These are phyloP conservation scores for Mycena filopes DNA, from an alignment of 768 basidiomycete genomes.

Conservation along the genomic window DNA sequence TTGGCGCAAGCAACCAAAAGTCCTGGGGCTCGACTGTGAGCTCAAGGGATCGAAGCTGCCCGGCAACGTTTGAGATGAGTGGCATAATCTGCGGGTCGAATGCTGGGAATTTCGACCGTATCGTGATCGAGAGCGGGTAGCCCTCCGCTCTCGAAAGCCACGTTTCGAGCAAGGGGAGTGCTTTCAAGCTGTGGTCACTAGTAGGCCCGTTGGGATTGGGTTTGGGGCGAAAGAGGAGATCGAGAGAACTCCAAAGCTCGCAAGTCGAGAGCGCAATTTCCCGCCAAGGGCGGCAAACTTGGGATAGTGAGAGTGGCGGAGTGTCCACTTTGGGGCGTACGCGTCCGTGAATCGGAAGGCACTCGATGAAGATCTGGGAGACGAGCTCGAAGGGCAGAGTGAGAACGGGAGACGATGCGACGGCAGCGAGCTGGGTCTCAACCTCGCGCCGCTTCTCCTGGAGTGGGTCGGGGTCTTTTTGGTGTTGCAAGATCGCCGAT, in stretches of 20 bases:
- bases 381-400: too few relatives aligned
- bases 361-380: too few relatives aligned
- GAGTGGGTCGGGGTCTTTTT: too few relatives aligned
- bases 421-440: too few relatives aligned
- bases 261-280: neutral
- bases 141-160: neutral
- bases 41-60: neutral
- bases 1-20: neutral
- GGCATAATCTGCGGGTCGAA: neutral
- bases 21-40: neutral
- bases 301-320: neutral
- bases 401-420: too few relatives aligned
- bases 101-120: neutral
- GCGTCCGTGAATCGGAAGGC: neutral
- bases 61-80: neutral
- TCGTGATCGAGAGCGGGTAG: neutral
- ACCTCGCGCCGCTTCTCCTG: too few relatives aligned
- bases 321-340: neutral
- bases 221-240: neutral
- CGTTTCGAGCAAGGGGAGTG: neutral
- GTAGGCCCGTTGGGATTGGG: neutral
- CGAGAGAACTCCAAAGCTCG: neutral
- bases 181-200: neutral
- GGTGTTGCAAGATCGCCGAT: too few relatives aligned
- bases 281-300: slow-evolving; percentile 10